Evolutionary conservation across 495 filamentous ascomycete species (phyloP), one percentile per base, ranked within the genome.

Genomic region (Xylaria telfairii): DNA sequence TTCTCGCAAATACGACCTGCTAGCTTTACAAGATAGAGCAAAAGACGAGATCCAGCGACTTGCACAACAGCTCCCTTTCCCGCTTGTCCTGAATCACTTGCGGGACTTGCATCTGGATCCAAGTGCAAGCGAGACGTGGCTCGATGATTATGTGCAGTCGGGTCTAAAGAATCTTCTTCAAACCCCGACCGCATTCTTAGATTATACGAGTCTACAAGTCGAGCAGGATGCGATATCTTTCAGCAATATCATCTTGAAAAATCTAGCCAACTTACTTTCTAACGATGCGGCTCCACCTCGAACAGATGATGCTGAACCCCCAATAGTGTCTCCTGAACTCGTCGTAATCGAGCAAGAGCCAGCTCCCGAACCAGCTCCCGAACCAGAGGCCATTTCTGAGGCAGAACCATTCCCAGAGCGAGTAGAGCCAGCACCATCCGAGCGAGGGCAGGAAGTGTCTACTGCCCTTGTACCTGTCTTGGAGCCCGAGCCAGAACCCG

Each of bases 71-170:
- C 39, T 73, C 26, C 71, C 73, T 6, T 32, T 72, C 2, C 74
- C 59, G 0, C 67, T 73, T 9, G 51, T 79, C 12, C 57, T 79
- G 30, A 74, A 77, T 30, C 24, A 63, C 24, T 63, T 74, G 51
- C 65, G 69, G 28, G 70, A 75, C 8, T 71, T 75, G 12, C 72
- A 73, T 15, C 71, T 77, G 8, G 30, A 28, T 0, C 64, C 71
- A 1, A 53, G 54, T 46, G 65, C 61, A 41, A 54, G 71, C 37
- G 77, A 76, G 34, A 12, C 32, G 2, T 79, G 77, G 77, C 66
- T 79, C 39, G 64, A 51, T 19, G 41, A 4, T 3, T 75, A 70
- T 56, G 53, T 78, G 64, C 73, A 65, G 47, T 57, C 67, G 30
- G 53, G 51, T 47, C 46, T 77, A 28, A 74, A 73, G 61, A 39